Base-by-base conservation (phyloP, 2,329 filamentous ascomycete species). In the Nannizziopsis barbatae region DNA sequence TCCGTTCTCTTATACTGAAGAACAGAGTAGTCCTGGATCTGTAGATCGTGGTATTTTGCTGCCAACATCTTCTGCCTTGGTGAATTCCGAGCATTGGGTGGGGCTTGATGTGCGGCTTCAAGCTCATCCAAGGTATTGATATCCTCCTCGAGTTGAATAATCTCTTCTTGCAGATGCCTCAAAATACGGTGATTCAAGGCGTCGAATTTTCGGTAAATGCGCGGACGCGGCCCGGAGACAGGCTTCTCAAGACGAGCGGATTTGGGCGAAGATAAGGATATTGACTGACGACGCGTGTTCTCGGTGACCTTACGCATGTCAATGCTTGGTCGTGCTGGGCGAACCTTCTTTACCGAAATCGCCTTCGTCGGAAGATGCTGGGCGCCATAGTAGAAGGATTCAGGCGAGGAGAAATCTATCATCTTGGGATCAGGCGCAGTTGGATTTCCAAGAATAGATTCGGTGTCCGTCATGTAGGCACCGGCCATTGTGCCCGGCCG, bases 131-230 rank as follows among this genome's bases (percentile, higher is more conserved):
- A 66, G 0, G 73, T 71, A 14, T 78, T 76, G 1, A 95, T 74
- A 50, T 89, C 80, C 58, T 87, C 81, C 64, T 95, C 88, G 33
- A 94, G 71, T 57, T 90, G 83, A 27, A 75, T 73, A 14, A 95
- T 77, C 62, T 94, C 86, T 60, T 94, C 87, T 64, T 95, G 89
- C 12, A 94, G 72, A 53, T 92, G 81, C 0, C 95, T 71, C 2
- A 95, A 69, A 2, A 94, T 69, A 2, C 89, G 81, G 61, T 94
- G 87, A 57, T 92, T 89, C 14, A 95, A 69, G 9, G 79, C 75
- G 61, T 86, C 82, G 59, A 95, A 95, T 49, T 82, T 82, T 38
- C 89, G 79, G 63, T 94, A 95, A 50, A 94, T 75, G 1, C 86
- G 86, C 2, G 64, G 60, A 35, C 41, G 45, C 10, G 45, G 30